phyloP scores from a whole-genome alignment of 2,329 filamentous ascomycete species.

The Xylariaceae sp. region DNA sequence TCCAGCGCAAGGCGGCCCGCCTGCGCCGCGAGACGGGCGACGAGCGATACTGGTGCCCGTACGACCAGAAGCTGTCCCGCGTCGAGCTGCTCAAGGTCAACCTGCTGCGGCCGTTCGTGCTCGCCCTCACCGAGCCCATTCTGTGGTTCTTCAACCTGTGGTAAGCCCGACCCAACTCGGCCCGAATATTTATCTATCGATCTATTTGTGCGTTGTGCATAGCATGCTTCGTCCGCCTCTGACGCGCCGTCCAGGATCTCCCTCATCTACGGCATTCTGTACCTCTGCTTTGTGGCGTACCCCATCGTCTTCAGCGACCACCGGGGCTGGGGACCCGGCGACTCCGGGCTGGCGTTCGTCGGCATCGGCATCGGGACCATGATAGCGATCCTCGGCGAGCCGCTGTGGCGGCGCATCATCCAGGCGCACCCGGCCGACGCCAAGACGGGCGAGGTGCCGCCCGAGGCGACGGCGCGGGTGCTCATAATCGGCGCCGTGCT shows the following conservation, averaged over 20 bases:
- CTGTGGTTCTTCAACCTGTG: constrained; percentile 61
- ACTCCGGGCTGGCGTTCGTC: constrained; percentile 70
- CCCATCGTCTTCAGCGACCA: constrained; percentile 70
- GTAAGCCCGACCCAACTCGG: constrained; percentile 30
- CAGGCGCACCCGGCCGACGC: constrained; percentile 69
- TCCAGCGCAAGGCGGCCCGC: constrained; percentile 58
- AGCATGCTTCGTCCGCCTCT: constrained; percentile 1
- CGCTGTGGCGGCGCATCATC: constrained; percentile 69
- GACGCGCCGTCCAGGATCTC: constrained; percentile 52
- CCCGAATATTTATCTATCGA: background rate
- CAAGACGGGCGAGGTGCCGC: constrained; percentile 61
- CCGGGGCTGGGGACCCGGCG: constrained; percentile 68
- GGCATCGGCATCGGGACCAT: constrained; percentile 61
- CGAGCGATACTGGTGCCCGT: constrained; percentile 68
- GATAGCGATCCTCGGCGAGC: constrained; percentile 56
- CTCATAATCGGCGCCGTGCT: constrained; percentile 71
- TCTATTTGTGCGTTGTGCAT: no score
- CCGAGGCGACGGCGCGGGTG: constrained; percentile 74
- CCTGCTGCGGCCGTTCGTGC: constrained; percentile 67
- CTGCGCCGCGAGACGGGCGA: constrained; percentile 63
- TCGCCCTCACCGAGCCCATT: constrained; percentile 77
- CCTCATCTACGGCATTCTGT: constrained; percentile 77
- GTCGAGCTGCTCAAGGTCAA: constrained; percentile 63
- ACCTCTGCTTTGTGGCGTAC: constrained; percentile 86
- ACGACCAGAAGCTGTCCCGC: constrained; percentile 65